Evolutionary conservation across 805 yeast genomes (phyloP), one percentile per base, ranked within the genome.

Genomic region (Metschnikowia corniflorae): DNA sequence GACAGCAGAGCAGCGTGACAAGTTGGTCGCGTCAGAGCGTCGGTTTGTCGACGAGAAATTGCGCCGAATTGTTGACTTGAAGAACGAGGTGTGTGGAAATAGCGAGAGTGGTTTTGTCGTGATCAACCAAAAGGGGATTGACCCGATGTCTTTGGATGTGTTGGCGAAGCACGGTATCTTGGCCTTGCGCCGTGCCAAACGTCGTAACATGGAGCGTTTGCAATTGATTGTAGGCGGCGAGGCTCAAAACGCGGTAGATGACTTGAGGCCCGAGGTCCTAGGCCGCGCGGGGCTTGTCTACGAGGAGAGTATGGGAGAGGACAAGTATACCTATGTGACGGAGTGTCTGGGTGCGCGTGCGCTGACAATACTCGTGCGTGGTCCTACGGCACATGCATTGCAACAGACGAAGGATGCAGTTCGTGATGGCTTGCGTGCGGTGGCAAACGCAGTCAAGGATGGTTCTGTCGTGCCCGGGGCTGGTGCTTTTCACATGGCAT

Each of bases 121-220:
- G 39, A 85, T 93, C 61, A 93, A 93, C 67, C 98, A 93, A 66
- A 93, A 93, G 72, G 98, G 98, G 54, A 93, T 93, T 49, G 98
- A 93, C 60, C 98, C 98, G 47, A 84, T 93, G 93, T 88, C 97
- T 6, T 70, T 93, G 46, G 98, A 93, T 58, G 82, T 91, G 5
- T 73, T 93, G 47, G 97, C 97, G 29, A 87, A 86, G 58, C 83
- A 93, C 63, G 85, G 84, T 51, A 93, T 93, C 49, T 71, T 93
- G 51, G 98, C 98, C 1, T 73, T 93, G 53, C 82, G 99, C 71
- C 80, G 98, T 58, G 99, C 99, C 29, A 93, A 93, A 72, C 81
- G 99, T 71, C 83, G 99, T 70, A 93, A 93, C 65, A 91, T 93
- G 98, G 99, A 93, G 70, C 81, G 99, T 60, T 73, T 93, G 58